Conservation (phyloP, 441 rosid genomes). For the Lepidium campestre region DNA sequence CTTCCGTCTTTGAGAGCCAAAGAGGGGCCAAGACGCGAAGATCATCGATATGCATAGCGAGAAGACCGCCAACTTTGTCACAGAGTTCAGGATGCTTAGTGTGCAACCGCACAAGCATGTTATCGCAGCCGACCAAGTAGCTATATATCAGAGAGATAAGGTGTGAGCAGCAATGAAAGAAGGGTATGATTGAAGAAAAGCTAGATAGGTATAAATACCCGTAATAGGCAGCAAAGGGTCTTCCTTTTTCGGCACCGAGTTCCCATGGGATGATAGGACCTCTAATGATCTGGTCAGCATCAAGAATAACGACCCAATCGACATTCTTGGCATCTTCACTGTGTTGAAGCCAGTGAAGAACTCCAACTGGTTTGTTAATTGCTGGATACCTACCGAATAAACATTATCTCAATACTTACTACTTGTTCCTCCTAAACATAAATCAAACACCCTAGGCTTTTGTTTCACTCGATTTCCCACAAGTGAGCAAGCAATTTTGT, state of each 20-base stretch:
- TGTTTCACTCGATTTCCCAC: too few species aligned
- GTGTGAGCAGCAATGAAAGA: neutral
- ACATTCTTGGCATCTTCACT: slow-evolving; percentile 83
- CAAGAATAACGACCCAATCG: slow-evolving; percentile 97
- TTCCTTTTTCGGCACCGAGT: slow-evolving; percentile 87
- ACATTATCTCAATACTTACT: too few species aligned
- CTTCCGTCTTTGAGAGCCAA: slow-evolving; percentile 98
- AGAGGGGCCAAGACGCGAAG: slow-evolving; percentile 84
- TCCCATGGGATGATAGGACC: slow-evolving; percentile 97
- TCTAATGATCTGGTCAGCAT: slow-evolving; percentile 94
- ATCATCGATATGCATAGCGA: slow-evolving; percentile 96
- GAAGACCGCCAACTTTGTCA: slow-evolving; percentile 98
- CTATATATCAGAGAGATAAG: slow-evolving; percentile 29
- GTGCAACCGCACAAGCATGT: slow-evolving; percentile 78
- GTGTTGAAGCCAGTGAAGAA: slow-evolving; percentile 89
- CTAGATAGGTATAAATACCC: slow-evolving; percentile 48
- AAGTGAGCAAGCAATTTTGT: too few species aligned
- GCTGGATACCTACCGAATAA: slow-evolving; percentile 68
- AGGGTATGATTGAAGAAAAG: neutral
- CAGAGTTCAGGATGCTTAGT: slow-evolving; percentile 80
- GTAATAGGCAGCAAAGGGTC: slow-evolving; percentile 85
- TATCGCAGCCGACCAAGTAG: slow-evolving; percentile 93
- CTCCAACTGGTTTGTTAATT: slow-evolving; percentile 97
- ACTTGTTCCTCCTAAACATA: too few species aligned
- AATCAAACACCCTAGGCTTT: too few species aligned